Conservation (phyloP, 441 rosid species). For the Gossypium schwendimanii region DNA sequence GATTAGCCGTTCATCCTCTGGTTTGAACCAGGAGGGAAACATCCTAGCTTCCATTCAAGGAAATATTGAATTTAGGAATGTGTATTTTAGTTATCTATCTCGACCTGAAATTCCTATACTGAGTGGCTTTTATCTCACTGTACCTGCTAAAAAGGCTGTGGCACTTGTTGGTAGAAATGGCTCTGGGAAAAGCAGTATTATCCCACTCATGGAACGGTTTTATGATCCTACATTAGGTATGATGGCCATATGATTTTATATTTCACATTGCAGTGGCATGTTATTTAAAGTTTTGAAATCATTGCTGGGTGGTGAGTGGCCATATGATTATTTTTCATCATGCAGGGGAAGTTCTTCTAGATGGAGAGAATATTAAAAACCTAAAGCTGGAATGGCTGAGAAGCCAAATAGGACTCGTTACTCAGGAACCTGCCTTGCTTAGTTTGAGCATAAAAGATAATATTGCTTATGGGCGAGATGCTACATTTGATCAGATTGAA, state of each 20-base stretch:
- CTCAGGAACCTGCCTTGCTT: conserved; percentile 96
- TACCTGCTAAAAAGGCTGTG: conserved; percentile 90
- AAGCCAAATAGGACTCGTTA: conserved; percentile 88
- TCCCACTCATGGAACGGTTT: conserved; percentile 96
- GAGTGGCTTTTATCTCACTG: conserved; percentile 96
- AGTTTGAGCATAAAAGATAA: conserved; percentile 89
- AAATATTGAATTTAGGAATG: conserved; percentile 94
- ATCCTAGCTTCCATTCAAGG: conserved; percentile 59
- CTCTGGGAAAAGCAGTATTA: conserved; percentile 96
- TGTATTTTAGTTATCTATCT: conserved; percentile 94
- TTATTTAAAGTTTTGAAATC: conserved; percentile 6
- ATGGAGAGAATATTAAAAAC: conserved; percentile 89
- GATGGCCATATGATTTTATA: conserved; percentile 9
- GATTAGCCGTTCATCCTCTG: conserved; percentile 88
- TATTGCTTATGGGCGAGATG: conserved; percentile 86
- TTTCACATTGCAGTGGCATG: conserved; percentile 6
- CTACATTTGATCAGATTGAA: conserved; percentile 81
- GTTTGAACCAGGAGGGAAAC: conserved; percentile 66
- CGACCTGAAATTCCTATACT: conserved; percentile 95
- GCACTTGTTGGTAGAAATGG: conserved; percentile 99
- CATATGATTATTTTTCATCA: conserved; percentile 14
- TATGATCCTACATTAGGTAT: conserved; percentile 98
- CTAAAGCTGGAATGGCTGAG: conserved; percentile 86
- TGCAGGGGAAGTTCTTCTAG: conserved; percentile 98
- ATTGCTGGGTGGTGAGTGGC: conserved; percentile 8